These are phyloP conservation scores for Colletotrichum echinochloae DNA, from an alignment of 2,329 filamentous ascomycete species.

Conservation along the genomic window DNA sequence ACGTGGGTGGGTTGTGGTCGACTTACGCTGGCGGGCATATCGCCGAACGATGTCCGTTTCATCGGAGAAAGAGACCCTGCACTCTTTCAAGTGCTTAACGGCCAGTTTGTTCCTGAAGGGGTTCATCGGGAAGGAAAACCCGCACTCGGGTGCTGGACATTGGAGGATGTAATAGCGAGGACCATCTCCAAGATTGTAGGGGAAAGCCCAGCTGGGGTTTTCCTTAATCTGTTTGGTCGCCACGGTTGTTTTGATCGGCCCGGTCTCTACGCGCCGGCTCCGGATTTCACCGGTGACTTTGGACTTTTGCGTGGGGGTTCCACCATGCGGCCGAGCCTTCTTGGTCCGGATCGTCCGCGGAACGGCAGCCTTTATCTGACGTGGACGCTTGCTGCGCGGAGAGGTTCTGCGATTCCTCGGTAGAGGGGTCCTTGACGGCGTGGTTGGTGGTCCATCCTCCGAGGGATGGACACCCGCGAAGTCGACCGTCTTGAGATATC, in stretches of 20 bases:
- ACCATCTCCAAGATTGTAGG: not conserved
- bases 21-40: not conserved
- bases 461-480: not conserved
- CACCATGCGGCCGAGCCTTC: not conserved
- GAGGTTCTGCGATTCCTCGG: not conserved
- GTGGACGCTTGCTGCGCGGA: not conserved
- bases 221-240: not conserved
- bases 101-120: not conserved
- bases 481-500: not conserved
- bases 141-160: not conserved
- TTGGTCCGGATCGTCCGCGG: not conserved
- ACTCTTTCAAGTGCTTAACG: not conserved
- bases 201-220: not conserved
- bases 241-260: not conserved
- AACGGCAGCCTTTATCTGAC: not conserved
- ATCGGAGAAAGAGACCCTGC: not conserved
- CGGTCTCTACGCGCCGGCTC: too few species aligned
- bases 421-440: not conserved
- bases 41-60: not conserved
- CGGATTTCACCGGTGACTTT: not conserved
- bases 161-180: not conserved
- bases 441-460: not conserved
- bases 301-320: accelerated
- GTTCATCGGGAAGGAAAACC: not conserved
- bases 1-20: too few species aligned